Conservation (phyloP, 176 grass and related monocot genomes). For the Pontederia paniculata region DNA sequence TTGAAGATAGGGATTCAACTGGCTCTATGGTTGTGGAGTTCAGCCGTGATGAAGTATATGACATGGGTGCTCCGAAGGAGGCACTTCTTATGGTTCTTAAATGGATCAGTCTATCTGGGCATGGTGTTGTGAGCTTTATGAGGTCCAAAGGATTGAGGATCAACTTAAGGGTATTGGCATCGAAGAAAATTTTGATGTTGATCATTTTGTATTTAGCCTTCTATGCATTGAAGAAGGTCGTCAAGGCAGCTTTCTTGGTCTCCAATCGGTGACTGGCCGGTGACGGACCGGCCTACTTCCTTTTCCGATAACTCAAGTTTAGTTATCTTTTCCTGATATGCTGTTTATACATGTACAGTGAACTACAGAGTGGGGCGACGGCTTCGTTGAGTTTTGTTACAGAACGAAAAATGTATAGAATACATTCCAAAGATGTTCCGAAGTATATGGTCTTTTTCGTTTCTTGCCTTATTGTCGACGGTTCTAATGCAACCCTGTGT, state of each 20-base stretch:
- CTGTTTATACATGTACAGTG: too few species aligned
- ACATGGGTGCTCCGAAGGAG: slow-evolving; percentile 40
- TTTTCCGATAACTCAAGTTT: too few species aligned
- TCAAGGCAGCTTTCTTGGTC: neutral
- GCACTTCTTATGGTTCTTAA: slow-evolving; percentile 30
- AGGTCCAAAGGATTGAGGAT: slow-evolving; percentile 42
- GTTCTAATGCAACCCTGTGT: too few species aligned
- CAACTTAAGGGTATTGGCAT: slow-evolving; percentile 69
- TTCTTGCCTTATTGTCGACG: too few species aligned
- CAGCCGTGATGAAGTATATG: slow-evolving; percentile 26
- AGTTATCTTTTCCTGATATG: too few species aligned
- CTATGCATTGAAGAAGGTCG: slow-evolving; percentile 20
- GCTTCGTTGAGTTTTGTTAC: too few species aligned
- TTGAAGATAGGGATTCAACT: slow-evolving; percentile 10
- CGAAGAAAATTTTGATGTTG: slow-evolving; percentile 38
- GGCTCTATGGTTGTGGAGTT: slow-evolving; percentile 28
- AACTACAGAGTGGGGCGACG: too few species aligned
- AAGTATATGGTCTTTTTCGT: too few species aligned
- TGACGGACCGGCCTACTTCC: too few species aligned
- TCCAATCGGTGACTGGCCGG: too few species aligned
- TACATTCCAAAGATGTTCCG: too few species aligned
- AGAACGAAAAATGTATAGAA: too few species aligned
- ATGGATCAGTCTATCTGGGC: slow-evolving; percentile 30
- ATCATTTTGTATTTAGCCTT: slow-evolving; percentile 25
- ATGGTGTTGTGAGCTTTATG: slow-evolving; percentile 47